Evolutionary conservation across 2,329 filamentous ascomycete species (phyloP).

Genomic region (Allantophomopsis cytisporea): DNA sequence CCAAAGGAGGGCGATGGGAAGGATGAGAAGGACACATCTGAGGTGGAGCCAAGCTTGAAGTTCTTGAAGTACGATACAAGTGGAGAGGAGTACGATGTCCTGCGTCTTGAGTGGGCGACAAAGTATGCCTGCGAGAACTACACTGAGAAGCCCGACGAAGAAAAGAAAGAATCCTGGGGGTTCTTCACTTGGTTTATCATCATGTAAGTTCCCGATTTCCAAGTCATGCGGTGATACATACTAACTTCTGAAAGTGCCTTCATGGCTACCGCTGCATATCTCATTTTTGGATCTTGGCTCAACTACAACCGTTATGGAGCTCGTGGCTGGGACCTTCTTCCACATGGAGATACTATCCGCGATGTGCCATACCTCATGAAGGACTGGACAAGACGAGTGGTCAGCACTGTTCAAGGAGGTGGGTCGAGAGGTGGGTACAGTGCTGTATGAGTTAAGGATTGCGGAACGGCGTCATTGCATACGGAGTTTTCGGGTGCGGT

Average conservation of each 20-base stretch:
- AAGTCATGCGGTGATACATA: neutral
- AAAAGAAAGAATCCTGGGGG: slow-evolving; percentile 57
- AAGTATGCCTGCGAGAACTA: slow-evolving; percentile 68
- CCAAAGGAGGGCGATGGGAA: slow-evolving; percentile 13
- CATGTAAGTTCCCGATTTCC: slow-evolving; percentile 46
- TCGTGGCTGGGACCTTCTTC: slow-evolving; percentile 86
- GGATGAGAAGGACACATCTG: slow-evolving; percentile 16
- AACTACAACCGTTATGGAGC: slow-evolving; percentile 97
- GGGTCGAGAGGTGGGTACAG: slow-evolving; percentile 86
- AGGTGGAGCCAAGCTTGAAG: slow-evolving; percentile 45
- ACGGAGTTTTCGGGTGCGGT: no score
- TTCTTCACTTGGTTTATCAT: slow-evolving; percentile 97
- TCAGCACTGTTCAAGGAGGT: slow-evolving; percentile 73
- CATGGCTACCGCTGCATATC: slow-evolving; percentile 72
- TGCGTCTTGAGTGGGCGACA: slow-evolving; percentile 75
- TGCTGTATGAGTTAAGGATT: slow-evolving; percentile 49
- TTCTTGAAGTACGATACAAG: slow-evolving; percentile 62
- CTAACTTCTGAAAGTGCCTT: slow-evolving; percentile 49
- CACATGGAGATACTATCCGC: slow-evolving; percentile 82
- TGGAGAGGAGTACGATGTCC: slow-evolving; percentile 40
- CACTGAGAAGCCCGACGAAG: slow-evolving; percentile 24
- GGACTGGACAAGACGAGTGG: slow-evolving; percentile 69
- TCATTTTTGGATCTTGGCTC: slow-evolving; percentile 97
- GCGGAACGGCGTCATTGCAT: no score
- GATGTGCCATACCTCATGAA: slow-evolving; percentile 87